phyloP scores from a whole-genome alignment of 2,329 filamentous ascomycete species.

The Apiospora marii region DNA sequence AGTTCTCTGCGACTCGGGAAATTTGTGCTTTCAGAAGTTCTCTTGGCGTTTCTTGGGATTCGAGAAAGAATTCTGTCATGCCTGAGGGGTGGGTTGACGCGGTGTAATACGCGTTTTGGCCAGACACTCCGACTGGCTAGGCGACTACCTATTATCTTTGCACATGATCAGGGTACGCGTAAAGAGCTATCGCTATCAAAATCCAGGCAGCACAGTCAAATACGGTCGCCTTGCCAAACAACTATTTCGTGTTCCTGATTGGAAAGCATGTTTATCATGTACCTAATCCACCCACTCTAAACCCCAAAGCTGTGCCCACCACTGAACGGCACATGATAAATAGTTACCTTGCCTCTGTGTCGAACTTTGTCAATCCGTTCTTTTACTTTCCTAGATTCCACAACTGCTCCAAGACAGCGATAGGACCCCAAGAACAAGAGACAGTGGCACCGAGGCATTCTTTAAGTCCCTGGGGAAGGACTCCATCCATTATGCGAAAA shows the following conservation, averaged over 20 bases:
- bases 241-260: background rate
- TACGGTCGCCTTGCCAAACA: too few species aligned
- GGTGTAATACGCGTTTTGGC: background rate
- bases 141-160: background rate
- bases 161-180: too few species aligned
- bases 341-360: background rate
- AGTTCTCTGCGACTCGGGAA: background rate
- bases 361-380: background rate
- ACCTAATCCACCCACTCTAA: background rate
- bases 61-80: background rate
- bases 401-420: slow-evolving; percentile 16
- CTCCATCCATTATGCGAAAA: background rate
- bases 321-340: background rate
- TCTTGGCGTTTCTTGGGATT: background rate
- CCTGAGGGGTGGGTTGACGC: background rate
- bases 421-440: background rate
- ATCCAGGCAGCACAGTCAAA: background rate
- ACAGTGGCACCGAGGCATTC: background rate
- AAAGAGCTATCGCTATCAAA: background rate
- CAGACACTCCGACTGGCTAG: background rate
- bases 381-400: background rate
- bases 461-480: background rate
- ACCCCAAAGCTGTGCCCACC: background rate
- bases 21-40: background rate
- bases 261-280: background rate